phyloP scores from a whole-genome alignment of 345 rosid genomes.

The Citrus unshiu region DNA sequence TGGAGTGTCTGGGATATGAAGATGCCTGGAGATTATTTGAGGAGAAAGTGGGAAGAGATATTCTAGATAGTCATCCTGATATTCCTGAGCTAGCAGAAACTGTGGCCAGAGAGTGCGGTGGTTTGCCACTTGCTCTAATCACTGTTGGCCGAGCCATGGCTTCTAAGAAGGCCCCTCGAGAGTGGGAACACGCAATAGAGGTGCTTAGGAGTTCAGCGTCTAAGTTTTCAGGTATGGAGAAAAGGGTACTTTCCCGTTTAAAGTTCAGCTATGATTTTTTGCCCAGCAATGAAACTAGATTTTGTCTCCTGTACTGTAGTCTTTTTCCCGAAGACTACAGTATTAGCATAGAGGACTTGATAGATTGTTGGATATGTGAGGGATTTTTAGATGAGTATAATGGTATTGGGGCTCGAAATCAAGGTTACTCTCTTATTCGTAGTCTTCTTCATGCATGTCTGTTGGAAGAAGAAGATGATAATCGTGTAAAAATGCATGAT shows the following conservation, averaged over 20 bases:
- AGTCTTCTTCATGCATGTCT: conserved; percentile 21
- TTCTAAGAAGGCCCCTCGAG: neutral
- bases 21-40: too few relatives aligned
- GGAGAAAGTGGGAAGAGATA: neutral
- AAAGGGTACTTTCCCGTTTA: too few relatives aligned
- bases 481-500: conserved; percentile 36
- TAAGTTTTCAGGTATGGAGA: too few relatives aligned
- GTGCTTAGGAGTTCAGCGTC: too few relatives aligned
- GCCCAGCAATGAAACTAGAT: neutral
- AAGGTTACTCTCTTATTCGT: conserved; percentile 22
- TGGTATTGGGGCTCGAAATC: neutral
- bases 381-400: conserved; percentile 20
- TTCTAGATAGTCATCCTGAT: neutral
- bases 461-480: conserved; percentile 14
- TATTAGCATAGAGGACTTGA: neutral
- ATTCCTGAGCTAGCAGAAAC: neutral
- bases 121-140: conserved; percentile 4
- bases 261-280: neutral
- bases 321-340: conserved; percentile 19
- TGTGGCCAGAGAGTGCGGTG: conserved; percentile 1
- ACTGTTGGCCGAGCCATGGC: neutral
- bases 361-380: conserved; percentile 26
- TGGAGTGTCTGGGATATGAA: too few relatives aligned
- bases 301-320: neutral
- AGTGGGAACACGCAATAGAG: too few relatives aligned